phyloP scores from a whole-genome alignment of 805 yeast species.

The Lipomyces kockii region DNA sequence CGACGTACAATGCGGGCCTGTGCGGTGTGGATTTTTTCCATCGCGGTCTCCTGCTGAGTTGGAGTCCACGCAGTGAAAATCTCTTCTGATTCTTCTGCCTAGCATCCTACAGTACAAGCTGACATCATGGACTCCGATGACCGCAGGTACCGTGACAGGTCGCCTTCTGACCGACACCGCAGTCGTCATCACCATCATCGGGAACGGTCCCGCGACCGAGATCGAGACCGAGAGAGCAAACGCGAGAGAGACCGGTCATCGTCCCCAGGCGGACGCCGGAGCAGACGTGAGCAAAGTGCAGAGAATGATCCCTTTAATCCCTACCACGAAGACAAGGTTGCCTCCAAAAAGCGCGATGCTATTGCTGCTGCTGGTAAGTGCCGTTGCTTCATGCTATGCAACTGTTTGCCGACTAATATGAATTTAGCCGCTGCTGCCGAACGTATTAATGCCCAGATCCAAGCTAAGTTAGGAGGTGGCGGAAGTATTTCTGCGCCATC shows the following conservation, averaged over 20 bases:
- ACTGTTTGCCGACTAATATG: slow-evolving; percentile 19
- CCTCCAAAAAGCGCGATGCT: slow-evolving; percentile 38
- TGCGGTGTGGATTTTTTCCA: background rate
- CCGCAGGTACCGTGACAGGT: slow-evolving; percentile 8
- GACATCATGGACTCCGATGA: slow-evolving; percentile 6
- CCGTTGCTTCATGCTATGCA: background rate
- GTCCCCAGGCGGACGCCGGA: slow-evolving; percentile 20
- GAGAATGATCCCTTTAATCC: background rate
- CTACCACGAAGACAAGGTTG: slow-evolving; percentile 16
- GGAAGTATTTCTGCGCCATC: slow-evolving; percentile 8
- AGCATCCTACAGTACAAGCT: background rate
- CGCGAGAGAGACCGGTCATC: slow-evolving; percentile 31
- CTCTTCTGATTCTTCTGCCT: background rate
- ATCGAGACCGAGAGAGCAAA: slow-evolving; percentile 29
- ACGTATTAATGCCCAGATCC: slow-evolving; percentile 43
- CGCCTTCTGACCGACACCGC: slow-evolving; percentile 7
- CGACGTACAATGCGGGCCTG: background rate
- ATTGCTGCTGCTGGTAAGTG: slow-evolving; percentile 40
- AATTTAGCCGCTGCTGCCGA: slow-evolving; percentile 45
- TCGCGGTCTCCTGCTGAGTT: background rate
- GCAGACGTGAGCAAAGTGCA: background rate
- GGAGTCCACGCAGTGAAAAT: background rate
- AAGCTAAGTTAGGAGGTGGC: slow-evolving; percentile 20
- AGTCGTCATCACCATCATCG: slow-evolving; percentile 11
- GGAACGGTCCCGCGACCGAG: slow-evolving; percentile 21